Base-by-base conservation (phyloP, 139 green algal genomes). In the Yamagishiella unicocca region DNA sequence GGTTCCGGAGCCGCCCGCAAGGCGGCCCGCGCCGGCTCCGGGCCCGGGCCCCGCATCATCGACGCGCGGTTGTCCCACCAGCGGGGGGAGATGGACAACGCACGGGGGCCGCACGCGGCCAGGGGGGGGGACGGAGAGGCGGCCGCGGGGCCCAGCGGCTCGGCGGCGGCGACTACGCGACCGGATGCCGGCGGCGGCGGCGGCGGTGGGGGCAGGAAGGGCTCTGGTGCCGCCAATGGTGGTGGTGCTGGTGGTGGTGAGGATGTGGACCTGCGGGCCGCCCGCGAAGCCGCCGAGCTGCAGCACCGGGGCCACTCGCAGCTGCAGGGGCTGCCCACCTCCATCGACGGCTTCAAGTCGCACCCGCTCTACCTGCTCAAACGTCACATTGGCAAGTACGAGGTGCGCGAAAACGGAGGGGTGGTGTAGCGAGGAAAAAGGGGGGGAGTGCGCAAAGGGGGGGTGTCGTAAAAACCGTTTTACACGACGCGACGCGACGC, bases 341-440 rank as follows among this genome's bases (percentile, higher is more conserved):
- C 92, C 12, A 92, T 98, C 0, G 95, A 97, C 27, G 96, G 89
- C 66, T 98, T 98, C 92, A 96, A 95, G 90, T 78, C 17, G 1
- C 95, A 97, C 87, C 89, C 92, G 12, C 17, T 92, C 62, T 98
- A 95, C 80, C 84, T 98, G 35, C 92, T 98, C 46, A 78, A 97
- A 74, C 89, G 96, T 7, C 96, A 98, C 90, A 95, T 98, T 40
- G 79, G 53, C 67, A 95, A 95, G 73, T 97, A 98, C 83, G 78
- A 97, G 90, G 93, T 94, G 66, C 6, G 82, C n/a, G n/a, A n/a
- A n/a, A n/a, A n/a, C n/a, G n/a, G n/a, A n/a, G n/a, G n/a, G n/a
- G n/a, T n/a, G n/a, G n/a, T n/a, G n/a, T n/a, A n/a, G n/a, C n/a
- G n/a, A n/a, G n/a, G n/a, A n/a, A n/a, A n/a, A n/a, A n/a, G n/a